phyloP scores from a whole-genome alignment of 495 filamentous ascomycete genomes.

The Neurospora sp. region DNA sequence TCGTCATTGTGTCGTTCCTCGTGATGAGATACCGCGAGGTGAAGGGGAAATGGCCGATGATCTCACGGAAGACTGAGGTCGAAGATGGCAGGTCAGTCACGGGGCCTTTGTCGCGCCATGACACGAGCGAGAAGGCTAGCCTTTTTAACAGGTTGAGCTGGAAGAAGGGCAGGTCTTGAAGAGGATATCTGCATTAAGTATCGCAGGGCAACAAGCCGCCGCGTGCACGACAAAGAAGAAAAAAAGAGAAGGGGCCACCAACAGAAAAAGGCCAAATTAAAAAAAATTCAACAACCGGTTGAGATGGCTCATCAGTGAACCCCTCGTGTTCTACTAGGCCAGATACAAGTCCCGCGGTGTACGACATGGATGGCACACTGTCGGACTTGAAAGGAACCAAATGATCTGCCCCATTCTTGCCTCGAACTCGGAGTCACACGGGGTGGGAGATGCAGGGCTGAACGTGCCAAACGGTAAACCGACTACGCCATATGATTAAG shows the following conservation, averaged over 20 bases:
- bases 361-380: neutral
- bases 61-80: conserved; percentile 25
- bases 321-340: neutral
- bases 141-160: neutral
- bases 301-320: neutral
- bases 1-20: conserved; percentile 50
- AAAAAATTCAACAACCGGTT: neutral
- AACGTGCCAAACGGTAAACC: too few species aligned
- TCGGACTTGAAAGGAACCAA: neutral
- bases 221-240: neutral
- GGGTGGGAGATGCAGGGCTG: neutral
- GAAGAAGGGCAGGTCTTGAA: neutral
- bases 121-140: neutral
- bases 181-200: neutral
- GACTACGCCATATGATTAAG: neutral
- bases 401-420: neutral
- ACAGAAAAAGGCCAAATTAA: neutral
- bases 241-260: neutral
- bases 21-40: conserved; percentile 58
- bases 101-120: neutral
- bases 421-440: neutral
- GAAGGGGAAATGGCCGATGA: conserved; percentile 55
- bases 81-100: neutral
- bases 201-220: neutral
- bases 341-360: neutral